Base-by-base conservation (phyloP, 495 filamentous ascomycete species). In the Amniculicola lignicola region DNA sequence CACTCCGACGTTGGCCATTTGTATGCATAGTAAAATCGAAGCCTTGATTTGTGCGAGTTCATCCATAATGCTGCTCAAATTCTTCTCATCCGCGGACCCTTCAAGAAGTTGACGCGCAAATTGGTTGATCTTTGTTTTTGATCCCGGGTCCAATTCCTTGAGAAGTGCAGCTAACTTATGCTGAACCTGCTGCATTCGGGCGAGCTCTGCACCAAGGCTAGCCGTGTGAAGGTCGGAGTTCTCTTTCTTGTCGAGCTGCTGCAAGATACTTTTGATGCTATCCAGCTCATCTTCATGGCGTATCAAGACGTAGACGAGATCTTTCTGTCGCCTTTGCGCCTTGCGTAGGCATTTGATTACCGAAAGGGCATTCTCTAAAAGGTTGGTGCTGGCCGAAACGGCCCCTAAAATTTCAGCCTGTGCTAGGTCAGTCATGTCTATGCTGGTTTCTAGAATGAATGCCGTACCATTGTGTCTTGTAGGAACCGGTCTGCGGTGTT, bases 1-100 rank as follows among this genome's bases (percentile, higher is more conserved):
- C 44, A 48, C 44, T 29, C 44, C 44, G 4, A 48, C 44, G 25
- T 31, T 48, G 25, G 44, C 44, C 23, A 48, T 33, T 33, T 48
- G 44, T 12, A 48, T 48, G 44, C 44, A 33, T 14, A 48, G 44
- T 29, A 48, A 31, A 7, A 48, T 29, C 14, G 22, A 29, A 48
- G 23, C 27, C 18, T 48, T 48, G 44, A 48, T 33, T 10, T 48
- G 44, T 29, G 23, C 44, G 14, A 48, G 44, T 33, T 48, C 44
- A 19, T 33, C 44, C 44, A 48, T 48, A 35, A 48, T 29, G 44
- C 44, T 24, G 44, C 44, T 31, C 25, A 48, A 19, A 12, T 48
- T 48, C 27, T 33, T 48, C 44, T 48, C 44, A 24, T 48, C 27
- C 7, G 22, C 27, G 22, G 44, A 29, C 24, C 44, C 44, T 33